A percentile compares a stretch with the other conserved stretches of the same genome.
Conservation (phyloP, 306 rosid genomes). For the Bauhinia variegata region DNA sequence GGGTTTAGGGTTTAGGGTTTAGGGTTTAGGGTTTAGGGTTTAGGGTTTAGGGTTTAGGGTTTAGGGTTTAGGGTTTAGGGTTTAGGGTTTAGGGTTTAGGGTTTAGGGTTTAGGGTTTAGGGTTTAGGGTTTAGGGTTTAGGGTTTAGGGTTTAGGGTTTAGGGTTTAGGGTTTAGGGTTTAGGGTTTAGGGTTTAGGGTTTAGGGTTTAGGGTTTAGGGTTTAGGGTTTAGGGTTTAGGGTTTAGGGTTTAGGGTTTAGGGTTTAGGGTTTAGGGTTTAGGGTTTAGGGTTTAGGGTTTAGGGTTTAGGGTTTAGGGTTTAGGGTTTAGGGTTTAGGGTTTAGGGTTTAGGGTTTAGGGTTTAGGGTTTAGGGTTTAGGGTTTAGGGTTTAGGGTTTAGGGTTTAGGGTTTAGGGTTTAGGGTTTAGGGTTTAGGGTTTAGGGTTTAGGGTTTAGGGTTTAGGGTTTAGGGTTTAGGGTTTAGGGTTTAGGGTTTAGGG, state of each 20-base stretch:
- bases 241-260: constrained; percentile 21
- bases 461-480: not conserved
- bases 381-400: constrained; percentile 11
- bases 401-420: constrained; percentile 20
- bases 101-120: constrained; percentile 7
- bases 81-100: constrained; percentile 12
- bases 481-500: not conserved
- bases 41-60: constrained; percentile 30
- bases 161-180: constrained; percentile 18
- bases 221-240: constrained; percentile 4
- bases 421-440: constrained; percentile 15
- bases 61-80: constrained; percentile 23
- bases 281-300: constrained; percentile 18
- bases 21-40: constrained; percentile 15
- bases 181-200: constrained; percentile 22
- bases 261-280: not conserved
- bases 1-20: constrained; percentile 7
- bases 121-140: constrained; percentile 9
- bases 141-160: constrained; percentile 24
- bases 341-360: constrained; percentile 4
- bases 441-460: not conserved
- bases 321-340: constrained; percentile 15
- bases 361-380: not conserved
- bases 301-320: constrained; percentile 14
- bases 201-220: constrained; percentile 19